Conservation (phyloP, 2,329 filamentous ascomycete genomes). For the Ilyonectria robusta region DNA sequence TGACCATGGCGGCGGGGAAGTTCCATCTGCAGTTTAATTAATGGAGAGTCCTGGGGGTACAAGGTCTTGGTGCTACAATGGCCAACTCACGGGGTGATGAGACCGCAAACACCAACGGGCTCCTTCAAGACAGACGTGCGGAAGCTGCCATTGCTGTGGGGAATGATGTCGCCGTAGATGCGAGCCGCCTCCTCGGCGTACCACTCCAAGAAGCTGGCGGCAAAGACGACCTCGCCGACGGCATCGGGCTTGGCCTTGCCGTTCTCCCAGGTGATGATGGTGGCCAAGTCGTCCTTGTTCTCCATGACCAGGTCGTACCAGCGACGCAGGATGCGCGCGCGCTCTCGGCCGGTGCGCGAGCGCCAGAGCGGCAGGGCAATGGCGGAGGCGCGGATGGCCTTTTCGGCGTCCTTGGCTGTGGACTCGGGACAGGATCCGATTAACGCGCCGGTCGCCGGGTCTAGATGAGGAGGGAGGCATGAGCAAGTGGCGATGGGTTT, state of each 20-base stretch:
- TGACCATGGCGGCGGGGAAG: conserved; percentile 71
- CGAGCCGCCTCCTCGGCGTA: conserved; percentile 71
- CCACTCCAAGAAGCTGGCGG: conserved; percentile 71
- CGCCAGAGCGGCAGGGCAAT: conserved; percentile 72
- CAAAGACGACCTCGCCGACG: conserved; percentile 68
- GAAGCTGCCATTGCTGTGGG: conserved; percentile 68
- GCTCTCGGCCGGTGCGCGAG: conserved; percentile 69
- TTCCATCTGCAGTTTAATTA: conserved; percentile 73
- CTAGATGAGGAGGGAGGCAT: conserved; percentile 46
- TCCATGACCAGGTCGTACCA: conserved; percentile 75
- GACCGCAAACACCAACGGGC: conserved; percentile 33
- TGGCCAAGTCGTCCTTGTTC: conserved; percentile 74
- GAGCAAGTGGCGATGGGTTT: not conserved
- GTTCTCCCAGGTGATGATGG: conserved; percentile 77
- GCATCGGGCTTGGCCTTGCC: conserved; percentile 75
- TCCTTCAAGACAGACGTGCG: conserved; percentile 50
- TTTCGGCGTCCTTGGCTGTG: conserved; percentile 72
- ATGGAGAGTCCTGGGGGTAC: too few species aligned
- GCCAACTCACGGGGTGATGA: conserved; percentile 66
- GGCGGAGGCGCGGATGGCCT: conserved; percentile 77
- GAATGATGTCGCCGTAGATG: conserved; percentile 71
- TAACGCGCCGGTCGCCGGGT: conserved; percentile 76
- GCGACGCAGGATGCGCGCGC: conserved; percentile 69
- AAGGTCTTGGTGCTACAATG: too few species aligned
- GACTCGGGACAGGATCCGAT: conserved; percentile 82